Evolutionary conservation across 768 basidiomycete genomes (phyloP), one percentile per base, ranked within the genome.

Genomic region (Ramaria rubella): DNA sequence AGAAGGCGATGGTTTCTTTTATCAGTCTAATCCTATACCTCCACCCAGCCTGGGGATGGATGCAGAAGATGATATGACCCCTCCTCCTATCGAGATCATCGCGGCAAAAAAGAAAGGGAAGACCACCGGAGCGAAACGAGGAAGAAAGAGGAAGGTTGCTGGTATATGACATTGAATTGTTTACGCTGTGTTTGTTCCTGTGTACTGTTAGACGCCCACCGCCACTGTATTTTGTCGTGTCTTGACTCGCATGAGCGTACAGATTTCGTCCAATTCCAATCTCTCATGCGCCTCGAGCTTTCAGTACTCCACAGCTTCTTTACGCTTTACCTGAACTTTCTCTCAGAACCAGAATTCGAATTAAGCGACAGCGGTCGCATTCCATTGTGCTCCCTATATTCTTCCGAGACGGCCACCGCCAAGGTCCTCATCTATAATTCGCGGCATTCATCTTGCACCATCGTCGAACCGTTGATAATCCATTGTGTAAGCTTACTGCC

Each of bases 1-100:
- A 45, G 89, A 91, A 65, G 89, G 88, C 15, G 89, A 91, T 62
- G 86, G 88, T 63, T 91, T 91, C 71, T 91, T 91, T 63, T 86
- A 84, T 0, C 85, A 86, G 59, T 68, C 77, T 21, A 71, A 70
- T 11, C 61, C 65, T 23, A 63, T 66, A 11, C 58, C 54, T 19
- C 58, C 55, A 21, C 62, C 62, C 21, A 33, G 66, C 8, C 64
- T 59, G 17, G 62, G 60, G 34, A 70, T 72, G 5, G 64, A 63
- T 38, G 66, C 65, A 40, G 72, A 73, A 30, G 72, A 73, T 9
- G 60, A 64, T 40, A 58, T 44, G 52, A 46, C 49, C 64, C 69
- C 31, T 52, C 61, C 23, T 29, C 60, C 23, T 61, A 70, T 17
- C 53, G 67, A 38, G 60, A 65, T 3, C 60, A 56, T 49, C 64